Conservation (phyloP, 73 alveolate genomes). For the Stentor coeruleus region DNA sequence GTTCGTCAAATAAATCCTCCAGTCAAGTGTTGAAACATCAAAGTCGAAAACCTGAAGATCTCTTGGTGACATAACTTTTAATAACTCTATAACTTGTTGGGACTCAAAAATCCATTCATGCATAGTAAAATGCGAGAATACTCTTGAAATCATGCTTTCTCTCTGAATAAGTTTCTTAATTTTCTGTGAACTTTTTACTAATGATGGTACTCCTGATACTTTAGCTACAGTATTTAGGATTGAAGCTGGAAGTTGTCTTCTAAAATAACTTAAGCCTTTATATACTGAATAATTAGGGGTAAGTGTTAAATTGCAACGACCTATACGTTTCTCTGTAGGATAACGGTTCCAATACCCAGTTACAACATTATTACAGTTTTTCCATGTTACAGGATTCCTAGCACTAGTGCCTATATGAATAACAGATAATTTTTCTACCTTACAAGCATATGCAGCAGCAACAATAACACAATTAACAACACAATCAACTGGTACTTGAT, state of each 20-base stretch:
- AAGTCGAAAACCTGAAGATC: constrained; percentile 51
- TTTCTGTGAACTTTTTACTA: constrained; percentile 49
- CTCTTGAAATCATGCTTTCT: constrained; percentile 50
- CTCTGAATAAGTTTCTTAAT: constrained; percentile 48
- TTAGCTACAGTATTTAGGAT: constrained; percentile 37
- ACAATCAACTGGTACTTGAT: constrained; percentile 81
- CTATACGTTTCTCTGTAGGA: constrained; percentile 49
- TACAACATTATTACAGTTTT: constrained; percentile 33
- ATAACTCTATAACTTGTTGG: constrained; percentile 27
- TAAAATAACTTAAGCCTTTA: constrained; percentile 30
- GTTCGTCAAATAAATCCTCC: constrained; percentile 59
- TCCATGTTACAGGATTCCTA: constrained; percentile 70
- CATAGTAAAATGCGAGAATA: constrained; percentile 49
- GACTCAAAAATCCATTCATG: constrained; percentile 78
- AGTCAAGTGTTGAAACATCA: constrained; percentile 63
- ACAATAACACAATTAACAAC: constrained; percentile 67
- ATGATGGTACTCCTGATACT: constrained; percentile 40
- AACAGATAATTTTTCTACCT: neutral
- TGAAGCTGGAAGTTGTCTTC: constrained; percentile 57
- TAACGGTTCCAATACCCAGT: constrained; percentile 33
- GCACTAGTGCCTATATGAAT: constrained; percentile 64
- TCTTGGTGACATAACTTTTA: constrained; percentile 29
- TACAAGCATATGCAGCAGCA: neutral
- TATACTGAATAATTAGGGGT: constrained; percentile 32
- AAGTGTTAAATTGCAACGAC: constrained; percentile 30